phyloP scores from a whole-genome alignment of 129 eudicot genomes.

The Ambrosia trifida region DNA sequence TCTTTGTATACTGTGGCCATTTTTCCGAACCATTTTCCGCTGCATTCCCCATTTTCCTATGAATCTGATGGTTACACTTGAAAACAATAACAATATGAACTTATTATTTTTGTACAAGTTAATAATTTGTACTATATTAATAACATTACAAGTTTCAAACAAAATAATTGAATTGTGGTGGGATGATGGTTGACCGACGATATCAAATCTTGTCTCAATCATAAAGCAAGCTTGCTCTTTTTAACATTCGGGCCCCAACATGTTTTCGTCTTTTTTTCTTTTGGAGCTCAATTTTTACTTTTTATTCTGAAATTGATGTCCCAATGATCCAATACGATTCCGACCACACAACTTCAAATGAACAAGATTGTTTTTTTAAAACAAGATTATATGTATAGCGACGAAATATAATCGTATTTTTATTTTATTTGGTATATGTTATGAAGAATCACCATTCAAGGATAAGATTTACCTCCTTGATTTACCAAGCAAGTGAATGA shows the following conservation, averaged over 20 bases:
- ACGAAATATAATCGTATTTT: too few relatives aligned
- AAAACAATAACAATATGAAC: not conserved
- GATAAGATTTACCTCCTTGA: too few relatives aligned
- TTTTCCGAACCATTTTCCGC: too few relatives aligned
- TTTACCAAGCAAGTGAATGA: too few relatives aligned
- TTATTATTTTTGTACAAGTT: not conserved
- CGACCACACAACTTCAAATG: conserved; percentile 8
- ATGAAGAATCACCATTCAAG: too few relatives aligned
- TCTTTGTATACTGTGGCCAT: too few relatives aligned
- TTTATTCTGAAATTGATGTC: conserved; percentile 29
- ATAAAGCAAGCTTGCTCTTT: not conserved
- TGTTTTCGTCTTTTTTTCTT: conserved; percentile 2
- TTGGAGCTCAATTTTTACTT: conserved; percentile 6
- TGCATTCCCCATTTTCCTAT: too few relatives aligned
- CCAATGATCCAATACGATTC: conserved; percentile 16
- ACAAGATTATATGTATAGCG: too few relatives aligned
- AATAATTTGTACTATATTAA: not conserved
- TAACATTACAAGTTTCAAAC: not conserved
- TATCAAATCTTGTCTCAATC: conserved; percentile 15
- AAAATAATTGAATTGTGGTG: not conserved
- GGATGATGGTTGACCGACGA: conserved; percentile 9
- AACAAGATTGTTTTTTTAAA: not conserved
- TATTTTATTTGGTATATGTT: too few relatives aligned
- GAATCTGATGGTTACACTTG: too few relatives aligned
- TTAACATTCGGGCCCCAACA: conserved; percentile 13